Conservation (phyloP, 257 asterid genomes). For the Ballota nigra region DNA sequence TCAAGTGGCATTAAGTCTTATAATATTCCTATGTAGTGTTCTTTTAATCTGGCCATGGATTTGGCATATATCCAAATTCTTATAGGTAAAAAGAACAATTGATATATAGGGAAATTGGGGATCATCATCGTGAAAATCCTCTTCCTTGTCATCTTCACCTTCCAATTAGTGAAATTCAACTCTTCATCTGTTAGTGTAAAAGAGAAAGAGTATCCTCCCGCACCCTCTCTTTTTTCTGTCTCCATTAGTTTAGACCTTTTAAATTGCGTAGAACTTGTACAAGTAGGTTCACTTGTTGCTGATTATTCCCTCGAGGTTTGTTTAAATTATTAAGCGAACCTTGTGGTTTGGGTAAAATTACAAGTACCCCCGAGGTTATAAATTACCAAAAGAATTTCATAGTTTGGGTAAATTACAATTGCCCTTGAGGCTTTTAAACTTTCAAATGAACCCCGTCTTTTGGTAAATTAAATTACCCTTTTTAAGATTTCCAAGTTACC, state of each 20-base stretch:
- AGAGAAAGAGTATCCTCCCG: too few relatives aligned
- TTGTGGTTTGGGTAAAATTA: not conserved
- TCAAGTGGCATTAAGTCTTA: not conserved
- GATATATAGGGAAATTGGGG: too few relatives aligned
- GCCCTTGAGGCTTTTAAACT: not conserved
- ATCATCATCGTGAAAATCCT: too few relatives aligned
- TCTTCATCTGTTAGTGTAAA: too few relatives aligned
- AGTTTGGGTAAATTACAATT: not conserved
- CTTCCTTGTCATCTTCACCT: too few relatives aligned
- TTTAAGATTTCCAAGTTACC: not conserved
- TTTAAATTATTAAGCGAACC: not conserved
- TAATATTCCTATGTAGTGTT: not conserved
- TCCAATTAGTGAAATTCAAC: too few relatives aligned
- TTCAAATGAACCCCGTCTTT: not conserved
- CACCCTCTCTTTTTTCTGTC: too few relatives aligned
- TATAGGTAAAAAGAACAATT: too few relatives aligned
- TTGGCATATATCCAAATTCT: not conserved
- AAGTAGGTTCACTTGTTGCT: too few relatives aligned
- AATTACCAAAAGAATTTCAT: too few relatives aligned
- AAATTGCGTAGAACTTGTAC: too few relatives aligned
- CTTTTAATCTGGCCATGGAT: not conserved
- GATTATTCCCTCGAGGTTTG: not conserved
- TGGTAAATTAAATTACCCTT: not conserved
- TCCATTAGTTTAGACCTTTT: too few relatives aligned
- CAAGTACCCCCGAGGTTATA: not conserved